Evolutionary conservation across 495 filamentous ascomycete genomes (phyloP).

Genomic region (Aspergillus ostianus): DNA sequence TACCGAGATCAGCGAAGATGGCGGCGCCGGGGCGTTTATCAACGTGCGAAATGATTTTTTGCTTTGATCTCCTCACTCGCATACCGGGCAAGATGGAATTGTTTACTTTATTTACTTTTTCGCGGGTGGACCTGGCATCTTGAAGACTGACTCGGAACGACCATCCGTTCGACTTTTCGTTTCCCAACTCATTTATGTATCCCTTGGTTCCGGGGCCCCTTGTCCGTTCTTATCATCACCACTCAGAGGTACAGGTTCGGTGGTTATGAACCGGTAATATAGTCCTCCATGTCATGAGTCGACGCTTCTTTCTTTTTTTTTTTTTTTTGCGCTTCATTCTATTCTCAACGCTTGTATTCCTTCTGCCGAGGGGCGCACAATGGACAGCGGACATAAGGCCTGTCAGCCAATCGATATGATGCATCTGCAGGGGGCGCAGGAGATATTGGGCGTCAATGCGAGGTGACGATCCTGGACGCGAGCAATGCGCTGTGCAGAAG

Average conservation of each 20-base stretch:
- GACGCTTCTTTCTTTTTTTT: background rate
- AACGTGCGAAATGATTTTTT: constrained; percentile 71
- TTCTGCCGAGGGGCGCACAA: background rate
- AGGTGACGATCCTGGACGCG: background rate
- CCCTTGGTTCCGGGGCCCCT: background rate
- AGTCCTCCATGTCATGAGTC: background rate
- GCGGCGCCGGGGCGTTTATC: constrained; percentile 84
- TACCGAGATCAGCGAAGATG: constrained; percentile 76
- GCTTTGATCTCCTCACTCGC: constrained; percentile 23
- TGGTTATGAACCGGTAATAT: background rate
- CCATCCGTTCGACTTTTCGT: background rate
- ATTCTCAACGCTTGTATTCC: background rate
- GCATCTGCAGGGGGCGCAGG: background rate
- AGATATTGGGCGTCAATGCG: too few species aligned
- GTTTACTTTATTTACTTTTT: constrained; percentile 1
- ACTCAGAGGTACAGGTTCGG: background rate
- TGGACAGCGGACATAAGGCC: background rate
- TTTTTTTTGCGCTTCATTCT: background rate
- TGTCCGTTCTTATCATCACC: background rate
- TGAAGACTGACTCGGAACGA: background rate
- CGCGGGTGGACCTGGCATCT: background rate
- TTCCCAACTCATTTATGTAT: background rate
- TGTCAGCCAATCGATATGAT: background rate
- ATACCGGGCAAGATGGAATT: constrained; percentile 13
- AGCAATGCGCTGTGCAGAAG: background rate